Base-by-base conservation (phyloP, 306 rosid species). In the Lathyrus sativus region DNA sequence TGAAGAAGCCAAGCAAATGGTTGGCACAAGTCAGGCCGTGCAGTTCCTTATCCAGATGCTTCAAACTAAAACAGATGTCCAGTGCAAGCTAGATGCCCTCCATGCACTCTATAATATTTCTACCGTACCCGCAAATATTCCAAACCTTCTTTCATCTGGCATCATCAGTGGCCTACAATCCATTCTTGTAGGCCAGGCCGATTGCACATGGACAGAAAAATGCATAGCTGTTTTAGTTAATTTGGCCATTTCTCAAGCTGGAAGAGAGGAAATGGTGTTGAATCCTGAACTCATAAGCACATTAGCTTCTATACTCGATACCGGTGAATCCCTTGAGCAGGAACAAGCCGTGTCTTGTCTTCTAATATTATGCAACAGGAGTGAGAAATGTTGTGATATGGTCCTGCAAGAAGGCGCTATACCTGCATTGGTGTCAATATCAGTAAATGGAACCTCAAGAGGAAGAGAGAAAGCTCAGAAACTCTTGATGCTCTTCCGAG, bases 361-460 rank as follows among this genome's bases (percentile, higher is more conserved):
- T 31, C 77, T 88, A 49, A 78, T 88, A 79, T 74, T 90, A 81
- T 95, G 99, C 15, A 85, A 81, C 13, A 81, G 86, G 56, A 85
- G 84, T 65, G 97, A 90, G 65, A 77, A 64, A 71, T 95, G 99
- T 77, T 57, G 95, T 66, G 90, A 85, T 53, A 84, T 87, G 95
- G 92, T 95, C 60, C 77, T 95, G 42, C 96, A 91, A 71, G 99
- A 95, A 84, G 99, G 99, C 28, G 97, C 89, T 48, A 95, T 95
- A 65, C 99, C 99, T 19, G 86, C 90, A 56, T 73, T 95, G 85
- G 96, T 95, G 58, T 91, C 97, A 3, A 79, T 95, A 64, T 85
- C 99, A 0, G 96, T 90, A 58, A 95, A 95, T 58, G 99, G 99
- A 22, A 88, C 88, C 22, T 74, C 90, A 22, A 88, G 95, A 75